Percentiles rank a stretch among this genome's conserved stretches.
Evolutionary conservation across 2,329 filamentous ascomycete genomes (phyloP).

Genomic region (Aspergillus novofumigatus): DNA sequence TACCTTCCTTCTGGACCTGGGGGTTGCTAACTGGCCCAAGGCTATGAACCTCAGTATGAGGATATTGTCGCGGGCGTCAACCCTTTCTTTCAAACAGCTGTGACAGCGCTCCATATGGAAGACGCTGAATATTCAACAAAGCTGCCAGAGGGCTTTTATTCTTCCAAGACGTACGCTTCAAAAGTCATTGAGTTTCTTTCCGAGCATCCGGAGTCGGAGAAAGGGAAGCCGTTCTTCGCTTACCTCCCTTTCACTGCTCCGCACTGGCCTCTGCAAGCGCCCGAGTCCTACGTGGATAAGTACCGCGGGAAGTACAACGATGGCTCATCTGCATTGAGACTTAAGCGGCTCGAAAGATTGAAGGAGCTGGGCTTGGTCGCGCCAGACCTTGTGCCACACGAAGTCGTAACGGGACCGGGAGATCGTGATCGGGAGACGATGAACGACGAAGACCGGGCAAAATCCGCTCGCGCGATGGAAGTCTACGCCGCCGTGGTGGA

Average conservation of each 20-base stretch:
- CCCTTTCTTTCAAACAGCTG: slow-evolving; percentile 8
- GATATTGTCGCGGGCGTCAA: neutral
- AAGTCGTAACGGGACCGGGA: slow-evolving; percentile 33
- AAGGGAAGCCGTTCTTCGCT: slow-evolving; percentile 45
- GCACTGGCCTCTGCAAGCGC: slow-evolving; percentile 52
- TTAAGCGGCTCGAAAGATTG: slow-evolving; percentile 43
- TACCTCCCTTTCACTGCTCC: slow-evolving; percentile 49
- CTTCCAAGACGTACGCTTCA: slow-evolving; percentile 26
- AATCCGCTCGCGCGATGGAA: slow-evolving; percentile 47
- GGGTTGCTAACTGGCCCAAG: neutral
- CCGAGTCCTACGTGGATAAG: slow-evolving; percentile 43
- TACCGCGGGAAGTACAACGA: slow-evolving; percentile 50
- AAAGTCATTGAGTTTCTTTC: slow-evolving; percentile 25
- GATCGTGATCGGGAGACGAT: slow-evolving; percentile 38
- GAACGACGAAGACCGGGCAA: slow-evolving; percentile 33
- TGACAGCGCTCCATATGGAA: slow-evolving; percentile 4
- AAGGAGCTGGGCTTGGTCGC: slow-evolving; percentile 43
- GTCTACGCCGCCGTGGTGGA: slow-evolving; percentile 51
- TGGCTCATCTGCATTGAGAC: slow-evolving; percentile 46
- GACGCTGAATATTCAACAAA: slow-evolving; percentile 14
- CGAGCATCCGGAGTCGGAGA: slow-evolving; percentile 31
- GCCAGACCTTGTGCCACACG: slow-evolving; percentile 38
- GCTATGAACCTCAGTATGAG: slow-evolving; percentile 4
- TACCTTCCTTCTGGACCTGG: slow-evolving; percentile 12
- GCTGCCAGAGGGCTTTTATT: slow-evolving; percentile 26